Base-by-base conservation (phyloP, 768 basidiomycete genomes). In the Lenzites betulinus region DNA sequence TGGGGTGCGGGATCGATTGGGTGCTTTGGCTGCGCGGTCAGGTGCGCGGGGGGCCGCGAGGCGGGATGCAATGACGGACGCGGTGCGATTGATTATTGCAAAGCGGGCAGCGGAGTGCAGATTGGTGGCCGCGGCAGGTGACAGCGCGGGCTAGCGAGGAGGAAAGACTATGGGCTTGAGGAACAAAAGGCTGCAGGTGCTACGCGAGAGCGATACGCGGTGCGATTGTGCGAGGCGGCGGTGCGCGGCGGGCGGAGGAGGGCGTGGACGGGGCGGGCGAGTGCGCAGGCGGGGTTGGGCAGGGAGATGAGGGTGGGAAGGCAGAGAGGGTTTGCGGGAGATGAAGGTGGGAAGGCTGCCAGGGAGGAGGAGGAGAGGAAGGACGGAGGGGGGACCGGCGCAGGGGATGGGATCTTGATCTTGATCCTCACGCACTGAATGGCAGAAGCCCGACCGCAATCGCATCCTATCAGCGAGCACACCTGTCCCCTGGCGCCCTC, bases 21-120 rank as follows among this genome's bases (percentile, higher is more conserved):
- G n/a, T 2, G n/a, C 7, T 9, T 13, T 36, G 20, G 35, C 23
- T 25, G 46, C 35, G 8, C 12, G 2, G 53, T 43, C 53, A 51
- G 42, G 30, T 35, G 43, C 7, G 53, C n/a, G n/a, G 20, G 54
- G 16, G 7, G 54, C 46, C 55, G 48, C 55, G 55, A 56, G 54
- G 54, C 46, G 44, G 44, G 54, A n/a, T n/a, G n/a, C n/a, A n/a
- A n/a, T n/a, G n/a, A n/a, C n/a, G n/a, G n/a, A n/a, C n/a, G n/a
- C n/a, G n/a, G n/a, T n/a, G n/a, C n/a, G n/a, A n/a, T n/a, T n/a
- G n/a, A n/a, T n/a, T n/a, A n/a, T n/a, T n/a, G n/a, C n/a, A n/a
- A n/a, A n/a, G n/a, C n/a, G n/a, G n/a, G n/a, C n/a, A 35, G 23
- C 39, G 13, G 35, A 20, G 36, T n/a, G 26, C 20, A 18, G 30